A percentile compares a stretch with the other conserved stretches of the same genome.
Evolutionary conservation across 202 grass and related monocot genomes (phyloP).

Genomic region (Setaria italica): DNA sequence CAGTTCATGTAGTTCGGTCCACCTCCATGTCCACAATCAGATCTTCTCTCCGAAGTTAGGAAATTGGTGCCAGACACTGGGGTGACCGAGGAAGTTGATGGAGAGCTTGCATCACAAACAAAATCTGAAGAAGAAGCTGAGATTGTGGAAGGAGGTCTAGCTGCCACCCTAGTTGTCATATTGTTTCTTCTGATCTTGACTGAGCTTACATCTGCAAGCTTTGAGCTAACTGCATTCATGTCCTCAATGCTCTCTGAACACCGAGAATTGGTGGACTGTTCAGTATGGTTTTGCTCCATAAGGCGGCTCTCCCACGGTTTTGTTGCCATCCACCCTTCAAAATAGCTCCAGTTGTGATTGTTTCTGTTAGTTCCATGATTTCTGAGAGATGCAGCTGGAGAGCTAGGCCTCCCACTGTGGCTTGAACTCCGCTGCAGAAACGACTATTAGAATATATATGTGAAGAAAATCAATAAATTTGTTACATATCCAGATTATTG

Average conservation of each 20-base stretch:
- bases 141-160: constrained; percentile 59
- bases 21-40: constrained; percentile 47
- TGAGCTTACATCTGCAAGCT: constrained; percentile 54
- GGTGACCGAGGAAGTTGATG: constrained; percentile 75
- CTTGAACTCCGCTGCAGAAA: constrained; percentile 57
- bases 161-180: constrained; percentile 68
- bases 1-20: constrained; percentile 73
- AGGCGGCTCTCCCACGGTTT: constrained; percentile 86
- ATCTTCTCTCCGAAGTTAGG: constrained; percentile 44
- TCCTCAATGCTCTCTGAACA: constrained; percentile 68
- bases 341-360: constrained; percentile 59
- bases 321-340: constrained; percentile 77
- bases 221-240: constrained; percentile 52
- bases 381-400: constrained; percentile 59
- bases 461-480: background rate
- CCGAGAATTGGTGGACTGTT: constrained; percentile 47
- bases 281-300: constrained; percentile 68
- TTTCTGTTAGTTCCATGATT: constrained; percentile 43
- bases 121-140: constrained; percentile 65
- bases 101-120: constrained; percentile 55
- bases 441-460: background rate
- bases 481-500: constrained; percentile 25
- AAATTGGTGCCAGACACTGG: constrained; percentile 35
- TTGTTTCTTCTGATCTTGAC: constrained; percentile 82
- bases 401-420: constrained; percentile 56